phyloP scores from a whole-genome alignment of 768 basidiomycete genomes.

The Tephrocybe sp. region DNA sequence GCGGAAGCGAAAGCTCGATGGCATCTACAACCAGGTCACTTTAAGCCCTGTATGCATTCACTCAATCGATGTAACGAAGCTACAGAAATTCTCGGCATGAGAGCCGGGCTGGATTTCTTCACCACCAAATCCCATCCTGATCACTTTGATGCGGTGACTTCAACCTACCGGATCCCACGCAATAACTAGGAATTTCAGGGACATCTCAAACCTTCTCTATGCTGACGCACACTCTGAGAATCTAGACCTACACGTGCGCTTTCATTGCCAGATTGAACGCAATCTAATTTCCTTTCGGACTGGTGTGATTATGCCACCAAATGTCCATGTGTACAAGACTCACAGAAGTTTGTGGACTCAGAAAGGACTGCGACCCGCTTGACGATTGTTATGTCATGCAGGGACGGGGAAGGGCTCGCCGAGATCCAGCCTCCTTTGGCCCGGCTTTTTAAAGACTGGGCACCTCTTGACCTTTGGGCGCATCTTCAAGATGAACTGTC shows the following conservation, averaged over 20 bases:
- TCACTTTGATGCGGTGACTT: too few relatives aligned
- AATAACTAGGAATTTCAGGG: constrained; percentile 3
- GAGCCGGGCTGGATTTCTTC: too few relatives aligned
- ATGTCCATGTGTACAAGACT: background rate
- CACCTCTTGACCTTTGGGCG: background rate
- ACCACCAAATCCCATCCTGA: too few relatives aligned
- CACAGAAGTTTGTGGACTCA: background rate
- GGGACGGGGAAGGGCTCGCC: background rate
- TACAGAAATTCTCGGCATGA: too few relatives aligned
- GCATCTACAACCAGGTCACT: background rate
- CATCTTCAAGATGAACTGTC: constrained; percentile 33
- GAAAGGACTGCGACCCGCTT: background rate
- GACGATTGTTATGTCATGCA: constrained; percentile 5
- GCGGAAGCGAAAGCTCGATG: constrained; percentile 2
- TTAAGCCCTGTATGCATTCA: background rate
- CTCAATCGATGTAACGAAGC: too few relatives aligned
- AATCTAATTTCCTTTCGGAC: background rate
- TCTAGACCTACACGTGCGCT: background rate
- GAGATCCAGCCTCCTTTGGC: background rate
- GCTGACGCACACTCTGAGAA: background rate
- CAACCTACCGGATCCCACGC: too few relatives aligned
- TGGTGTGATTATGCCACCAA: too few relatives aligned
- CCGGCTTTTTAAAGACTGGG: constrained; percentile 5
- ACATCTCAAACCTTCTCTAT: constrained; percentile 1
- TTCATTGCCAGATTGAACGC: background rate